Evolutionary conservation across 306 rosid genomes (phyloP).

Genomic region (Argentina anserina): DNA sequence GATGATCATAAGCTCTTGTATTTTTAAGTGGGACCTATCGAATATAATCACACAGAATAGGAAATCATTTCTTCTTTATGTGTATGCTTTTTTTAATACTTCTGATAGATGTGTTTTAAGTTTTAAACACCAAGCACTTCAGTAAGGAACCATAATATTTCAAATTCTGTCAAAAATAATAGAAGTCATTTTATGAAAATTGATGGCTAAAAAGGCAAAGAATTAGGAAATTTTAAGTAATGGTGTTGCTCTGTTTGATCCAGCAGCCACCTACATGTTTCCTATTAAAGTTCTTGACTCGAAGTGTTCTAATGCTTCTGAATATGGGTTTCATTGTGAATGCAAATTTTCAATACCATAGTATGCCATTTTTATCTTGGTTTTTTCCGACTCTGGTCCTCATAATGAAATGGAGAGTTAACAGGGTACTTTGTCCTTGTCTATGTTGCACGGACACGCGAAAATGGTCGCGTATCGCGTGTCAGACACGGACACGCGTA

Average conservation of each 20-base stretch:
- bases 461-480: too few species aligned
- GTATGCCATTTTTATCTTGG: too few species aligned
- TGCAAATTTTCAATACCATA: slow-evolving; percentile 1
- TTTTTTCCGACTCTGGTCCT: too few species aligned
- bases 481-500: too few species aligned
- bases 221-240: not conserved
- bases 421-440: too few species aligned
- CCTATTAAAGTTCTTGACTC: not conserved
- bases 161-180: not conserved
- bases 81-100: not conserved
- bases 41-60: too few species aligned
- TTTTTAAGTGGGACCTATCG: too few species aligned
- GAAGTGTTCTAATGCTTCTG: not conserved
- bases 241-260: not conserved
- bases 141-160: not conserved
- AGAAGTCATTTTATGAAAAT: not conserved
- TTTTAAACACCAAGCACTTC: not conserved
- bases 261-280: not conserved
- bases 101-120: not conserved
- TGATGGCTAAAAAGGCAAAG: not conserved
- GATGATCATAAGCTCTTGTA: too few species aligned
- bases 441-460: too few species aligned
- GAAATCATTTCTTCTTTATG: not conserved
- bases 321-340: not conserved
- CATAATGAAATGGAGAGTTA: too few species aligned